Base-by-base conservation (phyloP, 257 asterid genomes). In the Capsicum rhomboideum region DNA sequence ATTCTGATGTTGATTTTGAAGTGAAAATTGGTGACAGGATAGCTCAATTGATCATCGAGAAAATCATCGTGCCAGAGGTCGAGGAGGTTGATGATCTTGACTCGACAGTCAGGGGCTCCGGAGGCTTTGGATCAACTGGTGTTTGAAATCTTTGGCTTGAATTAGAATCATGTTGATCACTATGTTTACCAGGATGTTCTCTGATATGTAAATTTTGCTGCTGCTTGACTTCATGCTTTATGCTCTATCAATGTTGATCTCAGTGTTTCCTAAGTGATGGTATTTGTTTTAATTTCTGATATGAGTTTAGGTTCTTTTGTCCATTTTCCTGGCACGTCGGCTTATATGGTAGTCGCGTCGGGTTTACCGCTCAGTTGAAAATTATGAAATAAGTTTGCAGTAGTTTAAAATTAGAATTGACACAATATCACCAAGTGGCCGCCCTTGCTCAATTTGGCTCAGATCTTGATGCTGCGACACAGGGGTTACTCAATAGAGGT, bases 61-160 rank as follows among this genome's bases (percentile, higher is more conserved):
- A 74, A 42, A 88, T 88, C 80, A 79, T 85, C 16, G 83, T 84
- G 8, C 91, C 92, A 5, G 84, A 82, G 6, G 90, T 85, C 4
- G 91, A 87, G 71, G 91, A 85, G 86, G 89, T 86, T 84, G 87
- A 85, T 12, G 86, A 90, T 71, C 83, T 88, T 23, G 92, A 88
- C 74, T 78, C 88, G 3, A 90, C 92, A 5, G 88, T 78, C 0
- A 83, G 92, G 23, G 90, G 90, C 7, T 80, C 88, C 4, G 90
- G 90, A 14, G 91, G 91, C 21, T 88, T 88, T 50, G 91, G 92
- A 61, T 90, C 91, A 23, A 90, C 91, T 10, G 92, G 91, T 8
- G 90, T 86, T 85, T 89, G 56, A 81, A 53, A 63, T 17, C 31
- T 16, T 31, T 34, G 7, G 7, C 29, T 20, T 75, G 18, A 77